Evolutionary conservation across 805 yeast species (phyloP).

Genomic region (Diddensiella transvaalensis): DNA sequence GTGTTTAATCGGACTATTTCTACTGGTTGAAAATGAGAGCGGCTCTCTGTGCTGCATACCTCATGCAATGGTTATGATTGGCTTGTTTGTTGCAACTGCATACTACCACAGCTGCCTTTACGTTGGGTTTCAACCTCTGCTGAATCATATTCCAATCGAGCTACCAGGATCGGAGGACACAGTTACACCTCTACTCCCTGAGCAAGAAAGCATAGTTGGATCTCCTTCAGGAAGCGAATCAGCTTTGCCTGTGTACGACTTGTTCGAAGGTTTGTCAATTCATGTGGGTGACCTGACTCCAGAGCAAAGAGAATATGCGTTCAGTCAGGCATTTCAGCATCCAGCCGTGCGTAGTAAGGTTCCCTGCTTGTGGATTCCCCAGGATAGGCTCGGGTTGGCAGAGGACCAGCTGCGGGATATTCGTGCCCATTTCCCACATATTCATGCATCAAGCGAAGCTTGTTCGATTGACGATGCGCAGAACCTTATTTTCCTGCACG

Average conservation of each 20-base stretch:
- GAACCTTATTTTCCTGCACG: constrained; percentile 22
- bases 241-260: not conserved
- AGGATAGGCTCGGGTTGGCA: constrained; percentile 38
- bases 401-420: constrained; percentile 33
- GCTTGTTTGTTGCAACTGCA: constrained; percentile 50
- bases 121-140: constrained; percentile 37
- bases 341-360: constrained; percentile 29
- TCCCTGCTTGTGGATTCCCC: constrained; percentile 45
- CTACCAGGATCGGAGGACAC: no score
- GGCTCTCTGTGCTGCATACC: constrained; percentile 43
- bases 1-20: constrained; percentile 72
- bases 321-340: constrained; percentile 31
- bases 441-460: constrained; percentile 30
- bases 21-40: constrained; percentile 51
- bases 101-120: constrained; percentile 54
- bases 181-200: not conserved
- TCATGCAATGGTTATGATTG: constrained; percentile 52
- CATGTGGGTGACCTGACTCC: constrained; percentile 25
- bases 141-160: constrained; percentile 38
- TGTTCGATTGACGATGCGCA: constrained; percentile 26
- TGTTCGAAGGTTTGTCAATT: constrained; percentile 28
- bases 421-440: constrained; percentile 23
- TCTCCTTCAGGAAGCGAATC: constrained; percentile 2
- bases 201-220: constrained; percentile 7
- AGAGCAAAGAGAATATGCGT: constrained; percentile 27